These are phyloP conservation scores for Talaromyces rugulosus DNA, from an alignment of 2,329 filamentous ascomycete genomes.

Conservation along the genomic window DNA sequence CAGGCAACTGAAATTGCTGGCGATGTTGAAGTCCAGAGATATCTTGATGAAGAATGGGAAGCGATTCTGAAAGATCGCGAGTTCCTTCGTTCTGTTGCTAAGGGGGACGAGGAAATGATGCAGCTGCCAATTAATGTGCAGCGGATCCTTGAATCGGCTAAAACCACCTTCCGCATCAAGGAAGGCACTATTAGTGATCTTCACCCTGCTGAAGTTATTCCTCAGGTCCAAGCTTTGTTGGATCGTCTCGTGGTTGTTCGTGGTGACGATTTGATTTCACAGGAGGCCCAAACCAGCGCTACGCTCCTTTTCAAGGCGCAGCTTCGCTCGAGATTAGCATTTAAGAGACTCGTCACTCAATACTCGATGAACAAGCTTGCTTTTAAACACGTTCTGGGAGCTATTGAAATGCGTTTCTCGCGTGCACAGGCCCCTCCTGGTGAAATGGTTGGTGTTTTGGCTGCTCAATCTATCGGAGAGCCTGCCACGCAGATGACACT, in stretches of 20 bases:
- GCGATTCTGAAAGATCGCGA: slow-evolving; percentile 69
- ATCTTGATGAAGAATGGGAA: slow-evolving; percentile 86
- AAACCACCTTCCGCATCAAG: slow-evolving; percentile 85
- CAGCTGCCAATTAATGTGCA: slow-evolving; percentile 89
- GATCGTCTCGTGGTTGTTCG: slow-evolving; percentile 79
- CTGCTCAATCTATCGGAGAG: slow-evolving; percentile 97
- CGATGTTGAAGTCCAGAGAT: slow-evolving; percentile 78
- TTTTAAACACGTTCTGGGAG: slow-evolving; percentile 86
- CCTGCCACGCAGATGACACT: slow-evolving; percentile 99
- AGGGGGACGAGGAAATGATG: slow-evolving; percentile 78
- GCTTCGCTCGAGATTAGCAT: slow-evolving; percentile 81
- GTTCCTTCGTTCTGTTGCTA: slow-evolving; percentile 66
- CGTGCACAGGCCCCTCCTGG: slow-evolving; percentile 83
- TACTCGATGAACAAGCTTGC: slow-evolving; percentile 86
- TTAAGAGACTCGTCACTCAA: slow-evolving; percentile 84
- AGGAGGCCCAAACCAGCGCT: slow-evolving; percentile 81
- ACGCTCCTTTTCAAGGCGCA: slow-evolving; percentile 91
- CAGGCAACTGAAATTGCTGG: slow-evolving; percentile 82
- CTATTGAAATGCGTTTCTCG: slow-evolving; percentile 83
- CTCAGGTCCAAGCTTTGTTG: slow-evolving; percentile 69
- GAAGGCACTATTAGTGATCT: slow-evolving; percentile 82
- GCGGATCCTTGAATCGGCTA: slow-evolving; percentile 85
- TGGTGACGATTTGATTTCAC: slow-evolving; percentile 74
- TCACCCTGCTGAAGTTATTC: slow-evolving; percentile 81
- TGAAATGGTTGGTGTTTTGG: slow-evolving; percentile 97